phyloP scores from a whole-genome alignment of 768 basidiomycete species.

The Tulasnella sp. region DNA sequence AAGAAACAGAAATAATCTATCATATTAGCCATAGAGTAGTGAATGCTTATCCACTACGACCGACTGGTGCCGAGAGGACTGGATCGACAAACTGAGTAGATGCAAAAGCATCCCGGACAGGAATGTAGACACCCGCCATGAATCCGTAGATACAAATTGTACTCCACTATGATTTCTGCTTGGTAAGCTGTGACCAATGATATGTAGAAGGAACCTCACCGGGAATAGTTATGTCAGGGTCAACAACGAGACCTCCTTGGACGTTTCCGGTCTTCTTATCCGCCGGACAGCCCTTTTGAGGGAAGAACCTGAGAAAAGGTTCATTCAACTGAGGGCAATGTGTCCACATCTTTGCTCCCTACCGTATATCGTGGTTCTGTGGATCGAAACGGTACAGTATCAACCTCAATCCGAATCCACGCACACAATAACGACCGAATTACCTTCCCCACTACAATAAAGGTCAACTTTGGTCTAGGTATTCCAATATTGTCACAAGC shows the following conservation, averaged over 20 bases:
- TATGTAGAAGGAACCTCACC: background rate
- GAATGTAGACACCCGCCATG: too few relatives aligned
- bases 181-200: slow-evolving; percentile 29
- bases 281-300: slow-evolving; percentile 41
- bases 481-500: slow-evolving; percentile 61
- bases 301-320: slow-evolving; percentile 60
- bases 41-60: too few relatives aligned
- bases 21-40: too few relatives aligned
- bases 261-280: slow-evolving; percentile 68
- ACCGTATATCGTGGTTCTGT: slow-evolving; percentile 56
- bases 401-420: background rate
- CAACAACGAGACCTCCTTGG: slow-evolving; percentile 73
- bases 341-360: background rate
- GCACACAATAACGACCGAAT: background rate
- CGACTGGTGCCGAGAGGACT: too few relatives aligned
- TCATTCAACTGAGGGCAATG: background rate
- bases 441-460: slow-evolving; percentile 71
- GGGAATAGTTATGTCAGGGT: slow-evolving; percentile 37
- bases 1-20: background rate
- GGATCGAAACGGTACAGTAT: background rate
- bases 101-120: background rate
- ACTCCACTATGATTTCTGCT: slow-evolving; percentile 65
- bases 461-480: slow-evolving; percentile 55
- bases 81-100: background rate
- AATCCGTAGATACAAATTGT: slow-evolving; percentile 74